Evolutionary conservation across 441 rosid genomes (phyloP), one percentile per base, ranked within the genome.

Genomic region (Aleurites moluccanus): DNA sequence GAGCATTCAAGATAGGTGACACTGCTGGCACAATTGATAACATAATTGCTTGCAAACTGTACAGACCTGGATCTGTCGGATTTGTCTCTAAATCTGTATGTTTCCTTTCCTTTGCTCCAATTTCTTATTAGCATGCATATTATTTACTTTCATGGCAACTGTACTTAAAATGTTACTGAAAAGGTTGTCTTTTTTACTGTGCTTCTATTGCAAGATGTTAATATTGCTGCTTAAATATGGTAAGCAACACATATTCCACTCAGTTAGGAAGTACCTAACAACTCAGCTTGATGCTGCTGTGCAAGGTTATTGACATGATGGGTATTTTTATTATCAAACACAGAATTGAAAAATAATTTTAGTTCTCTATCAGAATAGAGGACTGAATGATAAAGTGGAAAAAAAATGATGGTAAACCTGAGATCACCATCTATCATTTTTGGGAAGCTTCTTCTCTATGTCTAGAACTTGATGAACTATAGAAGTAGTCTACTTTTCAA

Each of bases 1-100:
- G 99, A 77, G 98, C 99, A 73, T 92, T 94, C 85, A 94, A 92
- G 85, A 94, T 94, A 38, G 99, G 99, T 63, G 99, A 94, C 84
- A 94, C 99, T 84, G 98, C 99, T 38, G 99, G 98, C 81, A 94
- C 99, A 71, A 88, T 92, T 70, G 99, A 92, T 80, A 94, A 94
- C 82, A 90, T 92, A 69, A 86, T 92, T 78, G 87, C 92, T 6
- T 88, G 98, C 97, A 94, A 89, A 85, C 84, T 94, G 60, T 92
- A 92, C 92, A 86, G 98, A 80, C 94, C 99, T 67, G 99, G 99
- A 79, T 94, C 98, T 76, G 86, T 94, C 80, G 99, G 98, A 73
- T 94, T 92, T 86, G 98, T 92, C 80, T 94, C 99, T 40, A 94
- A 94, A 87, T 94, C 99, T 74, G 99, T 94, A 89, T 10, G 99